These are phyloP conservation scores for Onygena corvina DNA, from an alignment of 2,329 filamentous ascomycete genomes.

Conservation along the genomic window DNA sequence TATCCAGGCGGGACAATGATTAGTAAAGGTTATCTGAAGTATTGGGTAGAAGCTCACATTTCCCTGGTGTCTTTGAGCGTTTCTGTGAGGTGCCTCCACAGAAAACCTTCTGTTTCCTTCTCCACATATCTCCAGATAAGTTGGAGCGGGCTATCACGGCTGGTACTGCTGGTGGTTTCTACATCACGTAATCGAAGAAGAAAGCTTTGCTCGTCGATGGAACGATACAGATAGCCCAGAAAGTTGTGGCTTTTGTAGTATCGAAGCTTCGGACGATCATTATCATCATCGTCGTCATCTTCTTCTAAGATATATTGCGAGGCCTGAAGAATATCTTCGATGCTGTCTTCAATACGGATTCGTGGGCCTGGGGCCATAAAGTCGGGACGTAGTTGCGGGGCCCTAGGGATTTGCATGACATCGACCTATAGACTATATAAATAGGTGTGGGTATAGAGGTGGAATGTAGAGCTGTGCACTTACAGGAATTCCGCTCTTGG, in stretches of 20 bases:
- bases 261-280: constrained; percentile 34
- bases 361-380: constrained; percentile 43
- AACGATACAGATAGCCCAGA: constrained; percentile 58
- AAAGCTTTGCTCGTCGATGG: constrained; percentile 59
- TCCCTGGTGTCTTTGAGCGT: constrained; percentile 15
- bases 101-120: constrained; percentile 18
- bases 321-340: constrained; percentile 26
- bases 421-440: constrained; percentile 13
- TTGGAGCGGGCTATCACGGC: constrained; percentile 18
- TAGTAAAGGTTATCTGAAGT: neutral
- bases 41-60: constrained; percentile 14
- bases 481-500: constrained; percentile 56
- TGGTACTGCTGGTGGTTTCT: constrained; percentile 13
- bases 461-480: constrained; percentile 2
- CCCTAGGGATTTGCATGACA: constrained; percentile 13
- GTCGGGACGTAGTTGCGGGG: constrained; percentile 33
- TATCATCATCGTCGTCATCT: constrained; percentile 37
- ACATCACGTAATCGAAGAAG: constrained; percentile 41
- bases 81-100: constrained; percentile 18
- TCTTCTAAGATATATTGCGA: constrained; percentile 38
- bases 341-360: constrained; percentile 30
- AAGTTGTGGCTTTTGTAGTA: constrained; percentile 60
- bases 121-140: constrained; percentile 18
- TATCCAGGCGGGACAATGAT: neutral
- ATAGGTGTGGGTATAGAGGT: neutral